Base-by-base conservation (phyloP, 495 filamentous ascomycete genomes). In the Jackrogersella multiformis region DNA sequence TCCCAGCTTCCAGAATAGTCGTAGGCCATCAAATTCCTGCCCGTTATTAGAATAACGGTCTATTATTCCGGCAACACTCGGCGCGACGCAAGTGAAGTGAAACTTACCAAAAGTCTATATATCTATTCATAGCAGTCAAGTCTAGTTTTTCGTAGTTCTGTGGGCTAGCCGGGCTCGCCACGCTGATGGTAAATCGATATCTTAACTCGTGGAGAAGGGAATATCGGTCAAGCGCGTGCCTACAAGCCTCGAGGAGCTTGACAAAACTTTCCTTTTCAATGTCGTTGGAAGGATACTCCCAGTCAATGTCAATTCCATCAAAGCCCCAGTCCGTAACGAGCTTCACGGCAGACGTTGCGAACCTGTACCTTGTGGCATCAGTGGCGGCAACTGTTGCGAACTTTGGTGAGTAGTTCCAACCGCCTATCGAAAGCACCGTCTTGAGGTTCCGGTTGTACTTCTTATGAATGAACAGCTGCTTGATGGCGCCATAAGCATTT, bases 321-420 rank as follows among this genome's bases (percentile, higher is more conserved):
- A 86, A 79, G 0, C 82, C 84, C 76, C 83, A 80, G 71, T 95
- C 85, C 60, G 81, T 85, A 58, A 95, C 75, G 8, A 96, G 77
- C 53, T 84, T 78, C 9, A 92, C 85, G 15, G 92, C 83, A 24
- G 84, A 86, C 4, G 80, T 74, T 18, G 90, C 91, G 77, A 94
- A 93, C 0, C 45, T 81, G 32, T 79, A 75, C 16, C 84, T 80
- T 35, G 83, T 86, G 16, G 78, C 77, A 1, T 82, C 81, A 0
- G 86, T 88, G 0, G 85, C 85, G 6, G 88, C 83, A 0, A 90
- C 87, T 13, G 83, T 80, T 0, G 87, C 82, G 67, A 97, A 94
- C 70, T 96, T 93, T 60, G 87, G 78, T 8, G 91, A 92, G 74
- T 93, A 96, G 0, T 91, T 93, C 90, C 93, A 96, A 5, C 93